Evolutionary conservation across 2,329 filamentous ascomycete genomes (phyloP), one percentile per base, ranked within the genome.

Genomic region (Cladosporium velox): DNA sequence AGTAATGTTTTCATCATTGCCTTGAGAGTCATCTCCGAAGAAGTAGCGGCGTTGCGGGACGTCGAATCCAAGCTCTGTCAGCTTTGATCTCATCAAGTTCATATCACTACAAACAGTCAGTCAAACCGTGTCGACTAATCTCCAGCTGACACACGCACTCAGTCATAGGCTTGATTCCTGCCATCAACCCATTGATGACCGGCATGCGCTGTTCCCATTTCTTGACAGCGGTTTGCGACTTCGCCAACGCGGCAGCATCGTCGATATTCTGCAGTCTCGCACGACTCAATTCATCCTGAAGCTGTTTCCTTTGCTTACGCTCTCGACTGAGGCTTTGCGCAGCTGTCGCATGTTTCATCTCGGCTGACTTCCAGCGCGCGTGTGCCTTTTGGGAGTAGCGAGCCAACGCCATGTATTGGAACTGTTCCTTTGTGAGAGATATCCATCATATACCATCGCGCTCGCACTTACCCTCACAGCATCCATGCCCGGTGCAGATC

Each of bases 401-500:
- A 6, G 76, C 65, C 21, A 81, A 69, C 2, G 74, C 73, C 35
- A 76, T 70, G 65, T 83, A 85, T 69, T 84, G 83, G 63, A 84
- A 84, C 82, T 84, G 67, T 6, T n/a, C 4, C 21, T 6, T 15
- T 55, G 34, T 71, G 26, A 72, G 65, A 15, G 21, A 18, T 26
- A 28, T n/a, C 18, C 51, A 51, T 35, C 32, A 15, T 15, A 14
- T 26, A 12, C 52, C 8, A 41, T 30, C 18, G 51, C 15, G 15
- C 14, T 11, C 15, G 59, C 52, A 67, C 72, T 52, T 72, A 83
- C 82, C 30, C 79, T 74, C 30, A 83, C 59, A 49, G 79, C 81
- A 66, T 80, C 79, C 74, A 79, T 79, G 12, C 74, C 79, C 5
- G 75, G 72, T 8, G 72, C 74, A 8, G 70, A 67, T 11, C 70